Percentiles rank a stretch among this genome's conserved stretches.
These are phyloP conservation scores for Ogataea hybrid DNA, from an alignment of 1,139 yeast species.

Conservation along the genomic window DNA sequence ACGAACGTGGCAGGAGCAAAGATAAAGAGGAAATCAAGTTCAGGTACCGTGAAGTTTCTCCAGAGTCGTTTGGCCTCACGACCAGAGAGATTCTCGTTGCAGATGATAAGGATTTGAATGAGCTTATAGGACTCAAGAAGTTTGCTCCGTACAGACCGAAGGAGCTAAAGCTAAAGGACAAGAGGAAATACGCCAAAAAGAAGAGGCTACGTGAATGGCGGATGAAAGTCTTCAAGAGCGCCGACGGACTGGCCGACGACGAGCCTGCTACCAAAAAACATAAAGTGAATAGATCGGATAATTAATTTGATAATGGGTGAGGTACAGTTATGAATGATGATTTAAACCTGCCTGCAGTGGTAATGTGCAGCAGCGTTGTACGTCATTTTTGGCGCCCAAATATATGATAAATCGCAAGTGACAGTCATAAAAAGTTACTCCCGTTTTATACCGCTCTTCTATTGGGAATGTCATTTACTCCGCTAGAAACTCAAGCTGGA, in stretches of 20 bases:
- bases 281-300: neutral
- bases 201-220: constrained; percentile 89
- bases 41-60: constrained; percentile 91
- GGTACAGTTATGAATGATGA: neutral
- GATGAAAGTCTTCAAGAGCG: constrained; percentile 68
- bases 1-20: constrained; percentile 52
- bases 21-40: constrained; percentile 52
- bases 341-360: neutral
- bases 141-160: constrained; percentile 88
- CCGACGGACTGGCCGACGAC: constrained; percentile 51
- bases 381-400: too few relatives aligned
- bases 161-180: constrained; percentile 73
- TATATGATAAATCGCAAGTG: too few relatives aligned
- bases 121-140: constrained; percentile 82
- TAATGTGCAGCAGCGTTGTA: too few relatives aligned
- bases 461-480: too few relatives aligned
- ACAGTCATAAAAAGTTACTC: too few relatives aligned
- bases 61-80: constrained; percentile 86
- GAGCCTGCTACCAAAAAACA: neutral
- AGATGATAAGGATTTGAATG: constrained; percentile 81
- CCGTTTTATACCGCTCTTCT: too few relatives aligned
- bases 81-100: constrained; percentile 88
- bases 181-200: constrained; percentile 79
- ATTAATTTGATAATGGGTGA: neutral
- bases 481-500: too few relatives aligned